phyloP scores from a whole-genome alignment of 202 grass and related monocot species.

The Schoenoplectus tabernaemontani region DNA sequence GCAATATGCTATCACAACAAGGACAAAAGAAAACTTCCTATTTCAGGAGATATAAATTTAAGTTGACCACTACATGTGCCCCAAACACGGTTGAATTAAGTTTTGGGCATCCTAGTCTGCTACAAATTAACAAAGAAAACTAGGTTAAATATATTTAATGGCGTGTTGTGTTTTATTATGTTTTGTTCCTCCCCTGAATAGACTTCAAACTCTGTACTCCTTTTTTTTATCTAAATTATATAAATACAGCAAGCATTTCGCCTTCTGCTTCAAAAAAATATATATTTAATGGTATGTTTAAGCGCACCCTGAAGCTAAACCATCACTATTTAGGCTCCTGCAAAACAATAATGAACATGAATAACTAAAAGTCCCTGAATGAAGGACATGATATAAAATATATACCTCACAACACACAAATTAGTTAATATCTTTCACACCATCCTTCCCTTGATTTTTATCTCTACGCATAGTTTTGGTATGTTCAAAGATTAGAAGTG shows the following conservation, averaged over 20 bases:
- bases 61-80: background rate
- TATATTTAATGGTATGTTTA: background rate
- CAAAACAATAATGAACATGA: background rate
- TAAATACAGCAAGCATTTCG: too few relatives aligned
- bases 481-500: background rate
- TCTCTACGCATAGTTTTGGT: background rate
- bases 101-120: background rate
- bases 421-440: background rate
- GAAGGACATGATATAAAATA: too few relatives aligned
- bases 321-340: background rate
- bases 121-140: background rate
- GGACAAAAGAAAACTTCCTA: constrained; percentile 8
- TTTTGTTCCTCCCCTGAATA: too few relatives aligned
- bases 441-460: background rate
- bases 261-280: too few relatives aligned
- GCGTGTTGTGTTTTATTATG: too few relatives aligned
- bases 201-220: too few relatives aligned
- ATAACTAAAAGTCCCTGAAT: background rate
- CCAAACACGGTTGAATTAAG: background rate
- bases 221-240: too few relatives aligned
- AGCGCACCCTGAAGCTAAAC: background rate
- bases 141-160: too few relatives aligned
- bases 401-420: background rate
- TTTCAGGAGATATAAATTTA: background rate
- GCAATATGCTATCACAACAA: constrained; percentile 62